Evolutionary conservation across 345 rosid genomes (phyloP).

Genomic region (Clarkia xantiana): DNA sequence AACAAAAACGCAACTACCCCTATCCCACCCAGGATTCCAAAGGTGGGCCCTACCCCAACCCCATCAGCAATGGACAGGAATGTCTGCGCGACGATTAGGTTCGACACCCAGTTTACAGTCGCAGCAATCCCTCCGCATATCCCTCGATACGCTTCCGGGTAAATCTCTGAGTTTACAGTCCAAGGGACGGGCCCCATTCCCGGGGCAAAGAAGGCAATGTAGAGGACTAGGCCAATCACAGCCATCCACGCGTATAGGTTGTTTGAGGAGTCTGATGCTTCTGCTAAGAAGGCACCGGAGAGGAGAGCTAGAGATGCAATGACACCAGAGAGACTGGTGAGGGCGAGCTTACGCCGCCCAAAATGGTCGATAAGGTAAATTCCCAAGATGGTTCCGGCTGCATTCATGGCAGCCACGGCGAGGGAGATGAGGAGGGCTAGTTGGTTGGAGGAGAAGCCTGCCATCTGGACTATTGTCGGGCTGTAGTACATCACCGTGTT

Average conservation of each 20-base stretch:
- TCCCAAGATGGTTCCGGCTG: slow-evolving; percentile 70
- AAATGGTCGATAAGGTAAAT: slow-evolving; percentile 74
- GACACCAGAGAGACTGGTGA: slow-evolving; percentile 72
- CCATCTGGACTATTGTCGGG: slow-evolving; percentile 95
- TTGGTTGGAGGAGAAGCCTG: slow-evolving; percentile 77
- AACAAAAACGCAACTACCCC: slow-evolving; percentile 49
- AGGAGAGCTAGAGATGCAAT: slow-evolving; percentile 51
- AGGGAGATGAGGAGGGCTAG: slow-evolving; percentile 75
- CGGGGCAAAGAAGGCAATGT: slow-evolving; percentile 81
- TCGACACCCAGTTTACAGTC: slow-evolving; percentile 80
- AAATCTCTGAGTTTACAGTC: slow-evolving; percentile 89
- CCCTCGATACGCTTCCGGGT: slow-evolving; percentile 77
- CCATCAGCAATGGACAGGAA: slow-evolving; percentile 60
- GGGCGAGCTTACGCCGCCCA: slow-evolving; percentile 66
- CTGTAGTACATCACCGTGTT: slow-evolving; percentile 99
- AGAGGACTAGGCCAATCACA: slow-evolving; percentile 55
- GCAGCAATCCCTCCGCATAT: slow-evolving; percentile 97
- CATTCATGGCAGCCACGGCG: slow-evolving; percentile 69
- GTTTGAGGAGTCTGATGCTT: slow-evolving; percentile 28
- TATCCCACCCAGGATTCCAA: slow-evolving; percentile 66
- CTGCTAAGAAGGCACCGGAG: slow-evolving; percentile 48
- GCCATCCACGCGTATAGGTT: slow-evolving; percentile 62
- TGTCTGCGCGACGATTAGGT: slow-evolving; percentile 62
- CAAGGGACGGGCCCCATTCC: slow-evolving; percentile 99
- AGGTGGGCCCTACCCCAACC: slow-evolving; percentile 51